Conservation (phyloP, 2,329 filamentous ascomycete genomes). For the Dryadomyces quercus-mongolicae region DNA sequence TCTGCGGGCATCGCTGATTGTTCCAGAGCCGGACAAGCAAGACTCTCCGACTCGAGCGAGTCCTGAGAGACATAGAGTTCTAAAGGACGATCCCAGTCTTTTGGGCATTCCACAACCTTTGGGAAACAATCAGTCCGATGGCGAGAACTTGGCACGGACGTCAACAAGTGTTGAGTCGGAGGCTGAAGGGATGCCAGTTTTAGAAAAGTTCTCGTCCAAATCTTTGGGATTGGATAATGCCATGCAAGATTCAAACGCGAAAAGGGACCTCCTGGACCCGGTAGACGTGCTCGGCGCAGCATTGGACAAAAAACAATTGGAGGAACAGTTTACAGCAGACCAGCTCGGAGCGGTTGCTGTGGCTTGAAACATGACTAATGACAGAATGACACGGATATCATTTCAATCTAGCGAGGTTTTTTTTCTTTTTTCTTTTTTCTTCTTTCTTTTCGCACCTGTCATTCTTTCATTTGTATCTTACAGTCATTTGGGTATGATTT, state of each 20-base stretch:
- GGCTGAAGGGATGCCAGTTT: not conserved
- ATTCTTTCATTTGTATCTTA: not conserved
- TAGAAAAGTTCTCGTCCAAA: not conserved
- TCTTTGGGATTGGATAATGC: not conserved
- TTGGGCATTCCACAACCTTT: too few relatives aligned
- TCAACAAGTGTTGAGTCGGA: not conserved
- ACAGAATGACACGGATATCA: too few relatives aligned
- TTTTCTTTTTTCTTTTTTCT: not conserved
- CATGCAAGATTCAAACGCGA: not conserved
- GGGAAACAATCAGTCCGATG: too few relatives aligned
- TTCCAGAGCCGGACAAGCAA: not conserved
- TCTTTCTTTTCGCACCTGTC: not conserved
- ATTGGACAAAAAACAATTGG: constrained; percentile 15
- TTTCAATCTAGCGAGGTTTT: not conserved
- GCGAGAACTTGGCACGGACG: too few relatives aligned
- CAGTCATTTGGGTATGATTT: not conserved
- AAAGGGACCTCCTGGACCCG: not conserved
- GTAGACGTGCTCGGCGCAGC: not conserved
- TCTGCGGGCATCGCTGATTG: not conserved
- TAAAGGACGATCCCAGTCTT: too few relatives aligned
- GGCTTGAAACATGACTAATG: not conserved
- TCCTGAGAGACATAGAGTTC: not conserved
- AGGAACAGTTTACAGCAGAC: not conserved
- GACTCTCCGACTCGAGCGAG: not conserved
- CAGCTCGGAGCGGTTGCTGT: not conserved